Evolutionary conservation across 208 protist genomes (phyloP).

Genomic region (Wallacemonas sp.): DNA sequence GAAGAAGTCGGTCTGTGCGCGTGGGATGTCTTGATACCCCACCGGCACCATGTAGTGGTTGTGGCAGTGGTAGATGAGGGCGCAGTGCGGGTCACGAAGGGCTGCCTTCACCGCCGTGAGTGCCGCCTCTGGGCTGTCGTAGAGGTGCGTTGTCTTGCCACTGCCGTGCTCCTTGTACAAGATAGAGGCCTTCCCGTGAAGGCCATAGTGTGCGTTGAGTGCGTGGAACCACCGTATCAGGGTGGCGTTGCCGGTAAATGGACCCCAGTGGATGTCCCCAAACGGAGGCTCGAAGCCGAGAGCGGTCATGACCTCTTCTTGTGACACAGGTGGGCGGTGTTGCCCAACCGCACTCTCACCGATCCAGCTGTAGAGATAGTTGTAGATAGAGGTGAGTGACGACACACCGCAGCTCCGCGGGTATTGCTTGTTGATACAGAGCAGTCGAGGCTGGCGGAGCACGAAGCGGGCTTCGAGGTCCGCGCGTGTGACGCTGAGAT

Average conservation of each 20-base stretch:
- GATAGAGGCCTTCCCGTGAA: slow-evolving; percentile 58
- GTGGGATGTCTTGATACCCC: slow-evolving; percentile 87
- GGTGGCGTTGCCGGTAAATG: slow-evolving; percentile 90
- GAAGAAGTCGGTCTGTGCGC: slow-evolving; percentile 70
- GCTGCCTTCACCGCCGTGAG: slow-evolving; percentile 65
- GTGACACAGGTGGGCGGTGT: slow-evolving; percentile 53
- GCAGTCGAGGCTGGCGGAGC: slow-evolving; percentile 62
- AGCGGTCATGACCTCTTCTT: slow-evolving; percentile 89
- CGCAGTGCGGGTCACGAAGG: slow-evolving; percentile 66
- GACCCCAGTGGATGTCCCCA: slow-evolving; percentile 86
- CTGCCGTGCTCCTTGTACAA: slow-evolving; percentile 84
- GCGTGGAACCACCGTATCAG: slow-evolving; percentile 91
- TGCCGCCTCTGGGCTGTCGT: slow-evolving; percentile 40
- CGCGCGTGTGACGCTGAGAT: slow-evolving; percentile 59
- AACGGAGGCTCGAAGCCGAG: slow-evolving; percentile 90
- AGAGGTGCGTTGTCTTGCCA: slow-evolving; percentile 58
- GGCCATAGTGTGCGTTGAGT: slow-evolving; percentile 75
- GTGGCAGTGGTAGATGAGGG: slow-evolving; percentile 92
- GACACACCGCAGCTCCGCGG: slow-evolving; percentile 87
- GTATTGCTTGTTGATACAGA: slow-evolving; percentile 90
- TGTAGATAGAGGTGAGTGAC: slow-evolving; percentile 87
- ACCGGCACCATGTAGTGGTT: slow-evolving; percentile 94
- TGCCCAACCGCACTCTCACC: slow-evolving; percentile 49
- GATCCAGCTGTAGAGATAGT: slow-evolving; percentile 90
- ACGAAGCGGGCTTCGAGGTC: slow-evolving; percentile 71